These are phyloP conservation scores for cucumber (Cucumis sativus) DNA, from an alignment of 306 rosid genomes.

Conservation along the genomic window Cucumber_9930_V3 NC_026660.2:29784001-29784500, in stretches of 20 bases:
- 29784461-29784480: conserved; percentile 68
- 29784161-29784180: background rate
- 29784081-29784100: conserved; percentile 69
- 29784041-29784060: conserved; percentile 45
- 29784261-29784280: conserved; percentile 65
- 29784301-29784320: background rate
- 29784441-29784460: background rate
- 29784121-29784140: conserved; percentile 43
- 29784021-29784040: conserved; percentile 53
- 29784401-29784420: background rate
- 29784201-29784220: conserved; percentile 4
- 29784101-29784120: conserved; percentile 74
- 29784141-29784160: background rate
- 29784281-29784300: conserved; percentile 45
- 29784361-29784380: background rate
- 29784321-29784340: background rate
- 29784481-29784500: conserved; percentile 89
- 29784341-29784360: background rate
- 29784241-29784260: conserved; percentile 61
- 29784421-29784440: background rate
- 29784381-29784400: background rate
- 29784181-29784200: no score
- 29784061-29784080: conserved; percentile 69
- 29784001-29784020: conserved; percentile 29
- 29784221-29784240: conserved; percentile 94